Conservation (phyloP, 169 alveolate genomes). For the Eimeria tenella region DNA sequence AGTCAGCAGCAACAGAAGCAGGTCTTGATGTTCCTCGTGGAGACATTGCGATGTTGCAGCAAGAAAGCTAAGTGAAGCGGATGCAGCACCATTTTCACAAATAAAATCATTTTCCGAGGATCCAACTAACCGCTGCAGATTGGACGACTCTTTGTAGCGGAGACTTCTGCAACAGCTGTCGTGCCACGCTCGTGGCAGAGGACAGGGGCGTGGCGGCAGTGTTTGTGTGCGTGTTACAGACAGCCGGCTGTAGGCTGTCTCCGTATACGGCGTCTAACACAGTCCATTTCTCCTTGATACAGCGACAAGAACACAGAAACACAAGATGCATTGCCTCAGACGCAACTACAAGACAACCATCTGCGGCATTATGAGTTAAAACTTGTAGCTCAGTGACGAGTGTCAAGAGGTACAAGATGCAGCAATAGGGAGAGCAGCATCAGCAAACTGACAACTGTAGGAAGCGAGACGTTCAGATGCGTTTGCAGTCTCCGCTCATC, state of each 20-base stretch:
- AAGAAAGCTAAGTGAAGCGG: background rate
- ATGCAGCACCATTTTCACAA: background rate
- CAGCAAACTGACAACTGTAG: conserved; percentile 56
- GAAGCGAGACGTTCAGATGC: conserved; percentile 1
- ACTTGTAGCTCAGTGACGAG: too few relatives aligned
- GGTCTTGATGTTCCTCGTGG: background rate
- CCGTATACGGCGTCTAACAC: conserved; percentile 49
- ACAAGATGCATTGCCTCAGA: background rate
- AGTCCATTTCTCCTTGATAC: conserved; percentile 39
- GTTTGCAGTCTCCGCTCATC: conserved; percentile 23
- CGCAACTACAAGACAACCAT: too few relatives aligned
- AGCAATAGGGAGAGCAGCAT: background rate
- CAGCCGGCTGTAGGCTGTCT: conserved; percentile 56
- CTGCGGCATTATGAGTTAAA: too few relatives aligned
- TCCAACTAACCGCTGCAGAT: conserved; percentile 64
- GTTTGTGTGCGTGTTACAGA: conserved; percentile 11
- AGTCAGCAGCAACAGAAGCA: background rate
- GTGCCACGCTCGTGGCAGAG: conserved; percentile 73
- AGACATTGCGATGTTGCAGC: background rate
- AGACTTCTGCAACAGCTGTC: conserved; percentile 70
- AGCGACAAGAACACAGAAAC: background rate
- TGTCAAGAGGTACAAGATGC: too few relatives aligned
- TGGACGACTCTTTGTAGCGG: conserved; percentile 69
- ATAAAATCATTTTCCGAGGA: background rate
- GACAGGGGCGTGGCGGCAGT: conserved; percentile 23